These are phyloP conservation scores for Aspergillus persii DNA, from an alignment of 2,329 filamentous ascomycete genomes.

Conservation along the genomic window DNA sequence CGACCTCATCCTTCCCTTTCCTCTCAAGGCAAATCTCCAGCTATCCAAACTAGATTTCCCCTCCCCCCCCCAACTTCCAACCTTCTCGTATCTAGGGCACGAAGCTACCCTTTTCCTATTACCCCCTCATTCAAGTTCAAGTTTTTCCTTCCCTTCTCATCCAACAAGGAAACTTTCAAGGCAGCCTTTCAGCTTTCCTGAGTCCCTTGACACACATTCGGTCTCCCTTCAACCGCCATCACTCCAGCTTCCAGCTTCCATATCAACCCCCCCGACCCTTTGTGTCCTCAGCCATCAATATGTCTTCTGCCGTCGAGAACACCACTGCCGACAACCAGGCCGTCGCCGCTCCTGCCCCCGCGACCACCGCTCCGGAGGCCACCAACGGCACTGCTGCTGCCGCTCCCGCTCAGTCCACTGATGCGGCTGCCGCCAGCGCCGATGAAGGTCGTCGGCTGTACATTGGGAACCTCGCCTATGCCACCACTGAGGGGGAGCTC, in stretches of 20 bases:
- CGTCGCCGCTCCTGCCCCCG: constrained; percentile 51
- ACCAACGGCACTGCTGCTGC: constrained; percentile 52
- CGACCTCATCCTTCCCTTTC: constrained; percentile 24
- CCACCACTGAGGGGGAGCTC: constrained; percentile 99
- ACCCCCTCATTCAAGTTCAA: constrained; percentile 59
- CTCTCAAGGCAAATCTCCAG: constrained; percentile 24
- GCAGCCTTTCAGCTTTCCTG: constrained; percentile 57
- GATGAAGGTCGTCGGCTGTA: constrained; percentile 99
- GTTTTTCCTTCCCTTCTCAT: constrained; percentile 21
- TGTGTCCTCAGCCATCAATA: constrained; percentile 56
- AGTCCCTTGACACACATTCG: constrained; percentile 54
- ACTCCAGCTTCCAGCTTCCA: constrained; percentile 24
- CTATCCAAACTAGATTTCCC: constrained; percentile 20
- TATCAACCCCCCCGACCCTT: constrained; percentile 21
- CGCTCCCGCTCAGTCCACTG: constrained; percentile 68
- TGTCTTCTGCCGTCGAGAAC: constrained; percentile 81
- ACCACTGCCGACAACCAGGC: constrained; percentile 63
- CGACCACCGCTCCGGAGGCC: constrained; percentile 61
- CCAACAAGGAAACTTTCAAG: constrained; percentile 10
- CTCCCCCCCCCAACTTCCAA: constrained; percentile 24
- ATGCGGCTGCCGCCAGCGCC: constrained; percentile 93
- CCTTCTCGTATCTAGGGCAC: constrained; percentile 70
- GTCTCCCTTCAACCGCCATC: constrained; percentile 29
- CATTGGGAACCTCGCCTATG: constrained; percentile 99
- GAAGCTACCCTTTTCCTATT: constrained; percentile 72